Conservation (phyloP, 2,329 filamentous ascomycete genomes). For the Pseudogymnoascus sp. region DNA sequence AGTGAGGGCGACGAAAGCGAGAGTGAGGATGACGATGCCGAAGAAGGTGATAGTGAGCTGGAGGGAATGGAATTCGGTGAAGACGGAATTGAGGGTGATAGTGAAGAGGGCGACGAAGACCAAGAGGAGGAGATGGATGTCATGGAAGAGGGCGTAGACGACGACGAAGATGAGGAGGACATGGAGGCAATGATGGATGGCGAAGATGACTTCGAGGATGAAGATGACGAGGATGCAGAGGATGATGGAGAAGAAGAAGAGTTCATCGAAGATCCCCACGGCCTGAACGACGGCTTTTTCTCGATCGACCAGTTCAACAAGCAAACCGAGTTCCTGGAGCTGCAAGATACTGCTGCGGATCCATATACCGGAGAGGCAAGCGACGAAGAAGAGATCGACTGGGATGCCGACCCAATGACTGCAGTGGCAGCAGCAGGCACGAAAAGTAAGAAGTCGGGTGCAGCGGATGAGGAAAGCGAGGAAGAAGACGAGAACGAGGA, state of each 20-base stretch:
- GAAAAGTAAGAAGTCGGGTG: constrained; percentile 27
- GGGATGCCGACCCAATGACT: constrained; percentile 66
- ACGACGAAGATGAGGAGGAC: constrained; percentile 30
- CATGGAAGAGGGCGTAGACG: constrained; percentile 28
- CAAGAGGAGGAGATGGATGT: constrained; percentile 30
- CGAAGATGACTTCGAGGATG: constrained; percentile 36
- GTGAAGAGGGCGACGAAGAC: constrained; percentile 25
- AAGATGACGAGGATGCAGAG: constrained; percentile 40
- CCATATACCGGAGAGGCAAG: constrained; percentile 65
- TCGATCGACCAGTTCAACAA: constrained; percentile 97
- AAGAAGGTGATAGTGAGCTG: constrained; percentile 29
- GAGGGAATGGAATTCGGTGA: constrained; percentile 33
- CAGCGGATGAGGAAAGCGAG: constrained; percentile 33
- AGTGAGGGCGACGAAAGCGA: constrained; percentile 21
- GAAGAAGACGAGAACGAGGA: constrained; percentile 54
- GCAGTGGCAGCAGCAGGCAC: constrained; percentile 28
- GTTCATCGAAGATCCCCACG: constrained; percentile 66
- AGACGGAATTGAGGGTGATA: constrained; percentile 26
- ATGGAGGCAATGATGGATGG: constrained; percentile 22
- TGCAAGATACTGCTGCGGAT: constrained; percentile 72
- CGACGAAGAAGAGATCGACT: constrained; percentile 83
- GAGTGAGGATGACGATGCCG: constrained; percentile 30
- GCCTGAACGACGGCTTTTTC: constrained; percentile 96
- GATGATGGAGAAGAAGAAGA: constrained; percentile 45
- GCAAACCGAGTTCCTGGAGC: constrained; percentile 81